These are phyloP conservation scores for Musa beccarii DNA, from an alignment of 176 grass and related monocot species.

Conservation along the genomic window DNA sequence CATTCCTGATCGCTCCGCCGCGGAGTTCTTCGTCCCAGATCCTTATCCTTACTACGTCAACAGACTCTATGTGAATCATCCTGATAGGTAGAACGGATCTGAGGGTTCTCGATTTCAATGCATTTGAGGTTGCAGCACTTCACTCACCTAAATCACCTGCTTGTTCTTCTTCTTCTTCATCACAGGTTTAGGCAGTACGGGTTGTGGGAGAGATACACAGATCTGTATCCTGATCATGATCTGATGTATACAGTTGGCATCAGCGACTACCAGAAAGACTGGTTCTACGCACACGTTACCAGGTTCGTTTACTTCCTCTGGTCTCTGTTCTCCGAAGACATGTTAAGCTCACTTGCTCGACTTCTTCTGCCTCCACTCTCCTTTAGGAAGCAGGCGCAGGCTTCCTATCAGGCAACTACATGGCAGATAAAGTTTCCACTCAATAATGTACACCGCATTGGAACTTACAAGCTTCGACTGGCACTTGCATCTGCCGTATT, in stretches of 20 bases:
- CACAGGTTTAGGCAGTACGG: slow-evolving; percentile 44
- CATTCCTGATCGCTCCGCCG: slow-evolving; percentile 54
- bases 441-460: neutral
- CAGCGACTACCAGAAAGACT: slow-evolving; percentile 48
- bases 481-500: neutral
- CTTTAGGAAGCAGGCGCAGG: neutral
- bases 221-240: slow-evolving; percentile 57
- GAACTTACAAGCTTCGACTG: neutral
- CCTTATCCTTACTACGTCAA: slow-evolving; percentile 64
- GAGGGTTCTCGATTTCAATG: neutral
- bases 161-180: too few relatives aligned
- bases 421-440: neutral
- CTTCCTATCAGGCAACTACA: neutral
- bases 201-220: slow-evolving; percentile 74
- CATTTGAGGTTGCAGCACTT: too few relatives aligned
- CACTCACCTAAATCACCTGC: too few relatives aligned
- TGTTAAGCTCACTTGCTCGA: neutral
- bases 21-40: slow-evolving; percentile 74
- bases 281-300: slow-evolving; percentile 88
- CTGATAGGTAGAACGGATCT: slow-evolving; percentile 28
- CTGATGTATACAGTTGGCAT: slow-evolving; percentile 6
- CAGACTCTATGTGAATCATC: slow-evolving; percentile 58
- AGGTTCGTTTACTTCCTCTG: slow-evolving; percentile 33
- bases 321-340: too few relatives aligned
- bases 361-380: too few relatives aligned